Percentiles rank a stretch among this genome's conserved stretches.
Conservation (phyloP, 2,329 filamentous ascomycete genomes). For the Verticillium nonalfalfae region DNA sequence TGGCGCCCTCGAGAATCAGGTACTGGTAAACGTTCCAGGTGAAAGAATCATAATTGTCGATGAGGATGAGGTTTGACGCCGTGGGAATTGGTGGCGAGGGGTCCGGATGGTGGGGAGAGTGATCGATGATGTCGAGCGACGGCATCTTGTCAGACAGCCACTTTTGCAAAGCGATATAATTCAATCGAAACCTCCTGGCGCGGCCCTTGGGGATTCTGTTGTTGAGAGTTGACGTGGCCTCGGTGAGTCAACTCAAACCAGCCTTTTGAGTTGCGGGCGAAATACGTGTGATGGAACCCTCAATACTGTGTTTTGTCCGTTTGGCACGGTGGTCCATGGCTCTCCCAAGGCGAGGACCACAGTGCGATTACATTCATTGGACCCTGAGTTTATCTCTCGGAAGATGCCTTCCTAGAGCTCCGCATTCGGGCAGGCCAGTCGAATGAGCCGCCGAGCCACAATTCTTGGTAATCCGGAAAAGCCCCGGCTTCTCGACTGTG, state of each 20-base stretch:
- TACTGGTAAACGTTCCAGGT: conserved; percentile 99
- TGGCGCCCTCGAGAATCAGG: conserved; percentile 89
- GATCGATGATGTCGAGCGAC: conserved; percentile 52
- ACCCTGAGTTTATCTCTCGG: not conserved
- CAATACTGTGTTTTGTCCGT: not conserved
- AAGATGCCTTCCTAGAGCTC: conserved; percentile 1
- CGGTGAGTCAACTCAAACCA: not conserved
- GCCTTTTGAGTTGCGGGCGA: not conserved
- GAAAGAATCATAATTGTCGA: conserved; percentile 99
- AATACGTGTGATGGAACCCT: not conserved
- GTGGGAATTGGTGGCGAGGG: conserved; percentile 66
- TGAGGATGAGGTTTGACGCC: conserved; percentile 86
- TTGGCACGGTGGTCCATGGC: not conserved
- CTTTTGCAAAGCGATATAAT: not conserved
- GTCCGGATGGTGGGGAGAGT: conserved; percentile 81
- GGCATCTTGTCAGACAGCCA: not conserved
- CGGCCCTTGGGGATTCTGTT: not conserved
- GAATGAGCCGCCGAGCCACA: not conserved
- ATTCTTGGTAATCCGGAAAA: not conserved
- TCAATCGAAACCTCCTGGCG: not conserved
- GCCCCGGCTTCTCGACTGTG: not conserved
- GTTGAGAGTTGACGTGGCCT: not conserved
- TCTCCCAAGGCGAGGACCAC: not conserved
- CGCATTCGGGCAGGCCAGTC: not conserved
- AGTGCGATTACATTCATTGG: not conserved